These are phyloP conservation scores for Serendipita vermifera DNA, from an alignment of 768 basidiomycete species.

Conservation along the genomic window DNA sequence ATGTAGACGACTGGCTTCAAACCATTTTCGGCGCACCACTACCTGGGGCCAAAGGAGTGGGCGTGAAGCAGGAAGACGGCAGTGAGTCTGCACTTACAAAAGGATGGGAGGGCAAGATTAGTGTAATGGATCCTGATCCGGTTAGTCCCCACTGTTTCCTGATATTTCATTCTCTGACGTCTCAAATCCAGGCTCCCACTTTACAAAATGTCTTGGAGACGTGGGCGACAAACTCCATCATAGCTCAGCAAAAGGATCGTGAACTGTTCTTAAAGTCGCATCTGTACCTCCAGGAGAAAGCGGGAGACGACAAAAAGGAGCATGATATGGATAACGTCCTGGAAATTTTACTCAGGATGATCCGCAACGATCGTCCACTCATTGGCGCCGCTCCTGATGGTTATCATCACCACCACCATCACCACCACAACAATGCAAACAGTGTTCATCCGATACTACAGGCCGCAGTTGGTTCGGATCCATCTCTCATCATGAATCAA, in stretches of 20 bases:
- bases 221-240: constrained; percentile 77
- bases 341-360: constrained; percentile 84
- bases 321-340: constrained; percentile 75
- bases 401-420: constrained; percentile 31
- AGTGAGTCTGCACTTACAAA: constrained; percentile 31
- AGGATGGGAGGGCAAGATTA: constrained; percentile 90
- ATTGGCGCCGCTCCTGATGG: constrained; percentile 45
- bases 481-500: constrained; percentile 76
- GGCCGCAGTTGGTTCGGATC: constrained; percentile 55
- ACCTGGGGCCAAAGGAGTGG: constrained; percentile 14
- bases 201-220: constrained; percentile 81
- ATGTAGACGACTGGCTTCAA: constrained; percentile 86
- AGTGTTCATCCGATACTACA: constrained; percentile 27
- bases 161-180: background rate
- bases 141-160: constrained; percentile 35
- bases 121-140: constrained; percentile 87
- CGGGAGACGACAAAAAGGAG: constrained; percentile 16
- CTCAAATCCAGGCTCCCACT: constrained; percentile 58
- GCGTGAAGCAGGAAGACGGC: constrained; percentile 38
- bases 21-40: constrained; percentile 55
- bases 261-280: constrained; percentile 83
- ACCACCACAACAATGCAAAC: background rate
- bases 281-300: constrained; percentile 26
- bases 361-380: constrained; percentile 74
- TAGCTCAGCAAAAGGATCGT: constrained; percentile 61